Evolutionary conservation across 768 basidiomycete species (phyloP).

Genomic region (Goffeauzyma gilvescens): DNA sequence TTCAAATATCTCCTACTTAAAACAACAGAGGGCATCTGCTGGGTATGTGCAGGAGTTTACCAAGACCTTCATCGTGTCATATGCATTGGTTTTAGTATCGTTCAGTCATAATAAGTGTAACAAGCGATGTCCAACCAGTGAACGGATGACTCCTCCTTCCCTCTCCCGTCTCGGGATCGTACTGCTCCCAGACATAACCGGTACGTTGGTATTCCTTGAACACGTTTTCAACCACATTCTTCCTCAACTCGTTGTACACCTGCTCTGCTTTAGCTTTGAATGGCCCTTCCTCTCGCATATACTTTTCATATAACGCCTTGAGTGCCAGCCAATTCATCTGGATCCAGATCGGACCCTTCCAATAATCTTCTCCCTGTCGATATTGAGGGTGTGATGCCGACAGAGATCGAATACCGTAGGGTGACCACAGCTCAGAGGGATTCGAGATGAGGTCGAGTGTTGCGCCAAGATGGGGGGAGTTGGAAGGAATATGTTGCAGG

Average conservation of each 20-base stretch:
- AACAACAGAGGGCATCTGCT: too few species aligned
- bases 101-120: conserved; percentile 58
- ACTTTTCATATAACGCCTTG: conserved; percentile 64
- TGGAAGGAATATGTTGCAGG: conserved; percentile 53
- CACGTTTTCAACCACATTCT: conserved; percentile 70
- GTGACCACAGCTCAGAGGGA: conserved; percentile 76
- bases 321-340: conserved; percentile 92
- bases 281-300: conserved; percentile 61
- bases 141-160: conserved; percentile 84
- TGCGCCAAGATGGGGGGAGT: conserved; percentile 61
- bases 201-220: conserved; percentile 73
- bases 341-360: conserved; percentile 92
- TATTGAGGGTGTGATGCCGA: conserved; percentile 77
- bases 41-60: too few species aligned
- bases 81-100: conserved; percentile 38
- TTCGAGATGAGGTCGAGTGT: conserved; percentile 62
- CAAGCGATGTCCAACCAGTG: conserved; percentile 87
- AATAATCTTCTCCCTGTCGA: conserved; percentile 86
- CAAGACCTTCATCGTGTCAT: too few species aligned
- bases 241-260: conserved; percentile 62
- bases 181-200: conserved; percentile 96
- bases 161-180: conserved; percentile 63
- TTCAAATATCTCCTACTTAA: too few species aligned
- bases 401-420: conserved; percentile 70
- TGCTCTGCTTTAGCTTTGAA: conserved; percentile 51